These are phyloP conservation scores for Grigorovia yakushimaensis DNA, from an alignment of 805 yeast genomes.

Conservation along the genomic window DNA sequence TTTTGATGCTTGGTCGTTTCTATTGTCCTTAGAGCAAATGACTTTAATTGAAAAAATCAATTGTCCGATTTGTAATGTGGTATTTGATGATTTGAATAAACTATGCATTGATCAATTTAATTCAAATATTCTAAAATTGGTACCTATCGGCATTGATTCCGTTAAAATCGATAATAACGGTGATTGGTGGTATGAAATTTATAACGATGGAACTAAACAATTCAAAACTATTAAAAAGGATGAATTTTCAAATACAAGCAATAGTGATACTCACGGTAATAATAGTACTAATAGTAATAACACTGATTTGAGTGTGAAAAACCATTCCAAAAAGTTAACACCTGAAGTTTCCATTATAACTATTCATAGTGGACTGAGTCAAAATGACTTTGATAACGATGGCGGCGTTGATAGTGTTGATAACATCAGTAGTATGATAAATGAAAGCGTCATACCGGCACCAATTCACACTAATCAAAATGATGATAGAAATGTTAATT, in stretches of 20 bases:
- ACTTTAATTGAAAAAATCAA: conserved; percentile 3
- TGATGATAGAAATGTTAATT: not conserved
- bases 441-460: too few relatives aligned
- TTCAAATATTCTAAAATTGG: conserved; percentile 43
- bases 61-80: conserved; percentile 71
- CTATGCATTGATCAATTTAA: conserved; percentile 70
- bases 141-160: not conserved
- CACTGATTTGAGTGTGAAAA: too few relatives aligned
- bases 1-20: conserved; percentile 69
- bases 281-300: too few relatives aligned
- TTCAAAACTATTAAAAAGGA: not conserved
- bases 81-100: conserved; percentile 39
- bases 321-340: not conserved
- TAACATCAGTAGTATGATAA: not conserved
- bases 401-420: not conserved
- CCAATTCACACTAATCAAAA: too few relatives aligned
- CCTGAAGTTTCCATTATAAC: not conserved
- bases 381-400: not conserved
- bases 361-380: not conserved
- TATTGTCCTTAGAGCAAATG: conserved; percentile 35
- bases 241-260: too few relatives aligned
- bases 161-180: not conserved
- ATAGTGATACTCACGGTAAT: too few relatives aligned
- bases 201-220: not conserved
- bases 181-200: not conserved